phyloP scores from a whole-genome alignment of 1,139 yeast species.

The Kodamaea suecica region DNA sequence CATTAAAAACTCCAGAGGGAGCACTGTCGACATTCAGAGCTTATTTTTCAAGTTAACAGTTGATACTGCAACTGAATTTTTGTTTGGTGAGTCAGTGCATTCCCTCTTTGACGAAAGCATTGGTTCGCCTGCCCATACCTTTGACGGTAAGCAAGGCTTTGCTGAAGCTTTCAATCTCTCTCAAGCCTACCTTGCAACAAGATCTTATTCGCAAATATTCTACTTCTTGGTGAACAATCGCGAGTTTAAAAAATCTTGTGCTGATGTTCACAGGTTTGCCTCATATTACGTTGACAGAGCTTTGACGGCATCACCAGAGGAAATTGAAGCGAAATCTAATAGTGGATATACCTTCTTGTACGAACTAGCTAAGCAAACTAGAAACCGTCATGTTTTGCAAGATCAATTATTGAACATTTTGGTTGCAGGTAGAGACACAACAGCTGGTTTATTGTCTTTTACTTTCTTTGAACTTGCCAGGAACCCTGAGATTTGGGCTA shows the following conservation, averaged over 20 bases:
- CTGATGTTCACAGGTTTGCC: constrained; percentile 34
- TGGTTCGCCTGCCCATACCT: constrained; percentile 13
- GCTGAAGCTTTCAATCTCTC: constrained; percentile 42
- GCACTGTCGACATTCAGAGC: constrained; percentile 44
- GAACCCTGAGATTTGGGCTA: constrained; percentile 37
- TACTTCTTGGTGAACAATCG: constrained; percentile 32
- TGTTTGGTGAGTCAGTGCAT: constrained; percentile 54
- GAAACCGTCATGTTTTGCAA: constrained; percentile 46
- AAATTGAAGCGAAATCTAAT: constrained; percentile 28
- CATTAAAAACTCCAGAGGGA: constrained; percentile 14
- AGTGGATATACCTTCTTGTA: constrained; percentile 50
- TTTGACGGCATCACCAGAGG: constrained; percentile 22
- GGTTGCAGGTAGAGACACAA: constrained; percentile 58
- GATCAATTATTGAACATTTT: constrained; percentile 52
- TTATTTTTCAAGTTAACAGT: constrained; percentile 50
- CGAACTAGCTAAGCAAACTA: constrained; percentile 49
- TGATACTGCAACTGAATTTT: constrained; percentile 57
- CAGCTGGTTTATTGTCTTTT: constrained; percentile 53
- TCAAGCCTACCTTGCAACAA: constrained; percentile 35
- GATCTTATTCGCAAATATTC: constrained; percentile 35
- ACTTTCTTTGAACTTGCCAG: constrained; percentile 45
- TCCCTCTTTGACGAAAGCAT: constrained; percentile 32
- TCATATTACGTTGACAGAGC: constrained; percentile 23
- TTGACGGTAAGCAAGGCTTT: constrained; percentile 37
- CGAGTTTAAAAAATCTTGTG: constrained; percentile 30